Evolutionary conservation across 2,329 filamentous ascomycete genomes (phyloP), one percentile per base, ranked within the genome.

Genomic region (Fusarium scirpi): DNA sequence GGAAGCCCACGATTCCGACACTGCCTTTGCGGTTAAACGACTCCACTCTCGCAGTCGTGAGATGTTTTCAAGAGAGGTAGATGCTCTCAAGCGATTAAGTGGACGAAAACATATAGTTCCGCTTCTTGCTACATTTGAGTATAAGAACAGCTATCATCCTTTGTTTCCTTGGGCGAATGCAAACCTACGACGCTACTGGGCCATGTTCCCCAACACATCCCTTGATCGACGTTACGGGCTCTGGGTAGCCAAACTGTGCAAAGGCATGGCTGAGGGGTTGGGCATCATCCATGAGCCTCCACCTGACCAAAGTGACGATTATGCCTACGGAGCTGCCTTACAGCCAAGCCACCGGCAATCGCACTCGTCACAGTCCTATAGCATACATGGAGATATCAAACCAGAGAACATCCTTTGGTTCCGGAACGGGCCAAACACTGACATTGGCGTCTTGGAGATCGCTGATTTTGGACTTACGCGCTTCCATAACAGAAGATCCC

Each of bases 331-430:
- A 41, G 7, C 30, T 47, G 54, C n/a, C 24, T 30, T 57, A 10
- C 25, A 57, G 32, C 54, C n/a, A 18, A 41, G 32, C 24, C 32
- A 48, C 22, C 7, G 30, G 2, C 44, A 57, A n/a, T 22, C 44
- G 0, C 25, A 41, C 6, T 27, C 22, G 2, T 29, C 12, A 4
- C 32, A 48, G 8, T 38, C 43, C 12, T 57, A 48, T 18, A 32
- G 44, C 12, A 38, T 44, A 25, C 44, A 57, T n/a, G 44, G 44
- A 5, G 44, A 57, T 22, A 48, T 43, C 9, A 57, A 57, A 11
- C 44, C n/a, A 40, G 54, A 57, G 44, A 57, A 57, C 15, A 57
- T 57, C 8, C 54, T 57, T 22, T 57, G 44, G 54, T 57, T 57
- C n/a, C 8, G 24, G 6, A 57, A 57, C 24, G 44, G 43, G 12